Evolutionary conservation across 768 basidiomycete species (phyloP).

Genomic region (Leccinellum luteum): DNA sequence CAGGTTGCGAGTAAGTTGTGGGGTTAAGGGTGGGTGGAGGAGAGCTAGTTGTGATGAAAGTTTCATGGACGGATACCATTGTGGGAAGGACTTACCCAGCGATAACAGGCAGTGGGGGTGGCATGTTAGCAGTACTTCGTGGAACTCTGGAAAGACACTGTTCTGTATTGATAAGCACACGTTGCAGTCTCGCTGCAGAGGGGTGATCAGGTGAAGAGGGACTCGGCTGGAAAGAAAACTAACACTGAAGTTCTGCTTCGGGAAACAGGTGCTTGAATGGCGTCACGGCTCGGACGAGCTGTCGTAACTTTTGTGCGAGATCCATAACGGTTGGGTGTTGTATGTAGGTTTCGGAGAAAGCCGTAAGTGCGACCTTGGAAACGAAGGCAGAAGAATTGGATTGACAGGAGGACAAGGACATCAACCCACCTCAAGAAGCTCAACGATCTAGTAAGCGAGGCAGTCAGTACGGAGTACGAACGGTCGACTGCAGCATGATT

Average conservation of each 20-base stretch:
- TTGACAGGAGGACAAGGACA: neutral
- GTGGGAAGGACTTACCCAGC: slow-evolving; percentile 14
- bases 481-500: neutral
- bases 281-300: slow-evolving; percentile 18
- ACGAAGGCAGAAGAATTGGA: neutral
- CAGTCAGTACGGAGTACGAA: slow-evolving; percentile 1
- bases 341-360: slow-evolving; percentile 14
- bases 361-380: slow-evolving; percentile 21
- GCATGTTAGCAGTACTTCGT: neutral
- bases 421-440: slow-evolving; percentile 44
- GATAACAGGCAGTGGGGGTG: neutral
- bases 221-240: neutral
- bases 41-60: neutral
- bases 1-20: neutral
- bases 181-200: slow-evolving; percentile 20
- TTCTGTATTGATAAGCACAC: slow-evolving; percentile 11
- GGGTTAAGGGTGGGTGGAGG: neutral
- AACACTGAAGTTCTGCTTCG: slow-evolving; percentile 25
- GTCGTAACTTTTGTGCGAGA: slow-evolving; percentile 9
- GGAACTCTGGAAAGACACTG: neutral
- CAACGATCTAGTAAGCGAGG: slow-evolving; percentile 43
- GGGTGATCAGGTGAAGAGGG: neutral
- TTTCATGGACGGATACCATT: neutral
- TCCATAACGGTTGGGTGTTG: slow-evolving; percentile 1
- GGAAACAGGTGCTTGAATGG: slow-evolving; percentile 22